Evolutionary conservation across 352 stramenopile species (phyloP).

Genomic region (Phytophthora pini): DNA sequence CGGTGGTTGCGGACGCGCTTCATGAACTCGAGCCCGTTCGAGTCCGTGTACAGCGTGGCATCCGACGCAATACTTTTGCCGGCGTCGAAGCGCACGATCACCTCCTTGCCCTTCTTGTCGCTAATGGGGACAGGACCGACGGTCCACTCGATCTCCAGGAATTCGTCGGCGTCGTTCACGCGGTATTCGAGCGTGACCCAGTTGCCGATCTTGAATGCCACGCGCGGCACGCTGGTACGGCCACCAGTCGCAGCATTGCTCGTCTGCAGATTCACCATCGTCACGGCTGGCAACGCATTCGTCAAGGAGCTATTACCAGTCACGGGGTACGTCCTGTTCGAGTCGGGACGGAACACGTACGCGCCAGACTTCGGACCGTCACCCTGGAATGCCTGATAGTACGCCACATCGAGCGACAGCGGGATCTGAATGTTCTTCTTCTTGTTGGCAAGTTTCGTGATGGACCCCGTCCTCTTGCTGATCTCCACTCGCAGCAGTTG

Average conservation of each 20-base stretch:
- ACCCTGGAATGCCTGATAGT: constrained; percentile 73
- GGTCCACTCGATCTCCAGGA: constrained; percentile 96
- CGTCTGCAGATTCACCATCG: constrained; percentile 53
- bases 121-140: constrained; percentile 78
- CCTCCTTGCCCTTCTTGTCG: constrained; percentile 93
- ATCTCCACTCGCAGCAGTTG: constrained; percentile 62
- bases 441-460: constrained; percentile 79
- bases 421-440: constrained; percentile 67
- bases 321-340: constrained; percentile 63
- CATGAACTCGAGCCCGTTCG: constrained; percentile 96
- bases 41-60: constrained; percentile 92
- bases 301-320: constrained; percentile 20
- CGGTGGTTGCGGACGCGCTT: constrained; percentile 89
- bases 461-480: constrained; percentile 53
- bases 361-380: constrained; percentile 91
- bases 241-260: constrained; percentile 23
- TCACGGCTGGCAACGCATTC: constrained; percentile 31
- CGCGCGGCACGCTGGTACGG: constrained; percentile 42
- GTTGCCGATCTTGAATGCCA: constrained; percentile 78
- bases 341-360: constrained; percentile 96
- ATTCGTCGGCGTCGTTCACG: constrained; percentile 84
- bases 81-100: constrained; percentile 93
- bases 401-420: constrained; percentile 53
- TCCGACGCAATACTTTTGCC: constrained; percentile 59
- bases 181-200: constrained; percentile 94